phyloP scores from a whole-genome alignment of 306 rosid species.

The Inga oerstediana region DNA sequence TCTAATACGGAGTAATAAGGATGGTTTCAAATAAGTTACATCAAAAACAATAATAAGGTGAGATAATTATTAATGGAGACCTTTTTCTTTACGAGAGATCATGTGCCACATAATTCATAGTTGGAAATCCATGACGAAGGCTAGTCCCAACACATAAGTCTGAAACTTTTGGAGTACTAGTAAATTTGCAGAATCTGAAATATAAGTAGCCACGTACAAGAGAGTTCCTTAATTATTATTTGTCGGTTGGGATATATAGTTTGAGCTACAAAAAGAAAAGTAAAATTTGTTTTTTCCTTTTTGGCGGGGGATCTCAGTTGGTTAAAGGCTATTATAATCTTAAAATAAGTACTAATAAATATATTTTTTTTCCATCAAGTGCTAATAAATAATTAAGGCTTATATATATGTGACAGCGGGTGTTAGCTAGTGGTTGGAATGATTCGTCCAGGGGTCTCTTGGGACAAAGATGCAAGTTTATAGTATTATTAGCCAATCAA shows the following conservation, averaged over 20 bases:
- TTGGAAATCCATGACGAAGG: neutral
- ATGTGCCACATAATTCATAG: no score
- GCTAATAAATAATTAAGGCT: neutral
- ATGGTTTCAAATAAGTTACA: no score
- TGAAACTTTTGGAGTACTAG: neutral
- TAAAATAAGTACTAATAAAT: neutral
- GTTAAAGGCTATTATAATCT: neutral
- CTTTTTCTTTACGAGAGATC: no score
- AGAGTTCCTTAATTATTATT: neutral
- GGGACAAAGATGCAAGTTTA: neutral
- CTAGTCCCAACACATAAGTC: neutral
- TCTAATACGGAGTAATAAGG: no score
- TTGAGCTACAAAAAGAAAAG: neutral
- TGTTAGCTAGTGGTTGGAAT: neutral
- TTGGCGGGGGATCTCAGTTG: neutral
- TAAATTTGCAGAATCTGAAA: neutral
- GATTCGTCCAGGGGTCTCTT: neutral
- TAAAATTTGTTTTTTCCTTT: neutral
- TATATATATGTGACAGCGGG: neutral
- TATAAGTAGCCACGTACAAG: neutral
- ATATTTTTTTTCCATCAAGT: no score
- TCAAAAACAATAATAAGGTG: no score
- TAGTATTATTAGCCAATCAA: neutral
- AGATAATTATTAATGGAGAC: neutral
- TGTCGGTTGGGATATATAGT: neutral